Evolutionary conservation across 2,329 filamentous ascomycete species (phyloP).

Genomic region (Aspergillus sp.): DNA sequence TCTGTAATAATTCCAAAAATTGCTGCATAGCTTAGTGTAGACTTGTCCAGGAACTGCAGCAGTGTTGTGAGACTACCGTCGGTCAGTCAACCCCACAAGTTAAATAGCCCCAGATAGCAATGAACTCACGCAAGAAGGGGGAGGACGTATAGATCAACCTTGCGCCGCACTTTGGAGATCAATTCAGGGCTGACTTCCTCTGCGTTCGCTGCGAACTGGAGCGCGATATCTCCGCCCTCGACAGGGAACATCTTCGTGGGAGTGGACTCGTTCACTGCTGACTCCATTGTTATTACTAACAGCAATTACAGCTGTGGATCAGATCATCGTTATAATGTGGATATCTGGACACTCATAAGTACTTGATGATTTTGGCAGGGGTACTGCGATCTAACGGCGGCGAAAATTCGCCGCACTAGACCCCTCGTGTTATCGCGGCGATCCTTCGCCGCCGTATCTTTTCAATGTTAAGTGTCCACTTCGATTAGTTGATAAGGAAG

Average conservation of each 20-base stretch:
- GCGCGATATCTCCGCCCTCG: neutral
- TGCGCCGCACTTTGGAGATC: neutral
- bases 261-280: neutral
- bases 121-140: neutral
- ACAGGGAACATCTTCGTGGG: neutral
- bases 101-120: neutral
- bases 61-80: neutral
- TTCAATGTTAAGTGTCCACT: too few species aligned
- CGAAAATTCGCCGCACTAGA: neutral
- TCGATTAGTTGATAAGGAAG: too few species aligned
- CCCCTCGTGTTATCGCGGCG: too few species aligned
- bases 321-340: neutral
- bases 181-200: neutral
- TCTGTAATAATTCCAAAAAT: neutral
- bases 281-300: neutral
- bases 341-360: neutral
- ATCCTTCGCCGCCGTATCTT: too few species aligned
- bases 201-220: neutral
- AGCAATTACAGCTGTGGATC: neutral
- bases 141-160: neutral
- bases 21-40: neutral
- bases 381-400: neutral
- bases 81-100: neutral
- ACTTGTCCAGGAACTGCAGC: neutral
- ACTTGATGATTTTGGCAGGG: neutral